Conservation (phyloP, 169 alveolate genomes). For the Eimeria maxima region DNA sequence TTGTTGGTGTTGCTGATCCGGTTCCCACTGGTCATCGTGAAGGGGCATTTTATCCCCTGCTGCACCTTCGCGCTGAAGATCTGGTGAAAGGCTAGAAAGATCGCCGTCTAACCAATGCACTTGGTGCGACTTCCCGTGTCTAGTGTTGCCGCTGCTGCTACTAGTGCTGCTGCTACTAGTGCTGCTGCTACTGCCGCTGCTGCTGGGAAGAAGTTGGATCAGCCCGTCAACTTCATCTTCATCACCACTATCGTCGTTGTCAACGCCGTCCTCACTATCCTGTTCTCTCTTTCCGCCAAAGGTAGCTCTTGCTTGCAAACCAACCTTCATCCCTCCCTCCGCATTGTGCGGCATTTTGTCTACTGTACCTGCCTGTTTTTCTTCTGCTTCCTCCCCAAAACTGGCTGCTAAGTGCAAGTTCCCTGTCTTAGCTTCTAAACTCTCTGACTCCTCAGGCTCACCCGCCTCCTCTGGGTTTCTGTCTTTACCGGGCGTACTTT, state of each 20-base stretch:
- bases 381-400: neutral
- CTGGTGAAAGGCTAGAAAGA: neutral
- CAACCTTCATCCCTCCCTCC: neutral
- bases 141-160: conserved; percentile 4
- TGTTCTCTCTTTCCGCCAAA: neutral
- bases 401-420: neutral
- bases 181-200: conserved; percentile 26
- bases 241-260: neutral
- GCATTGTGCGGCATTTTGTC: neutral
- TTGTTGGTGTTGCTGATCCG: conserved; percentile 28
- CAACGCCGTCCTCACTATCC: neutral
- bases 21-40: conserved; percentile 22
- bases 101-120: neutral
- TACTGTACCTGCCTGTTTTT: neutral
- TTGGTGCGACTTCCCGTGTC: neutral
- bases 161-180: neutral
- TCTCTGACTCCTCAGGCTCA: neutral
- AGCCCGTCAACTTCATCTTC: neutral
- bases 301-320: neutral
- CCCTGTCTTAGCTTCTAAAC: neutral
- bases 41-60: conserved; percentile 1
- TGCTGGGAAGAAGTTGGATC: neutral
- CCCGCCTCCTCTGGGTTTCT: conserved; percentile 5
- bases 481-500: neutral
- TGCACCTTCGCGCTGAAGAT: neutral